Base-by-base conservation (phyloP, 805 yeast genomes). In the Hagleromyces aurorensis region DNA sequence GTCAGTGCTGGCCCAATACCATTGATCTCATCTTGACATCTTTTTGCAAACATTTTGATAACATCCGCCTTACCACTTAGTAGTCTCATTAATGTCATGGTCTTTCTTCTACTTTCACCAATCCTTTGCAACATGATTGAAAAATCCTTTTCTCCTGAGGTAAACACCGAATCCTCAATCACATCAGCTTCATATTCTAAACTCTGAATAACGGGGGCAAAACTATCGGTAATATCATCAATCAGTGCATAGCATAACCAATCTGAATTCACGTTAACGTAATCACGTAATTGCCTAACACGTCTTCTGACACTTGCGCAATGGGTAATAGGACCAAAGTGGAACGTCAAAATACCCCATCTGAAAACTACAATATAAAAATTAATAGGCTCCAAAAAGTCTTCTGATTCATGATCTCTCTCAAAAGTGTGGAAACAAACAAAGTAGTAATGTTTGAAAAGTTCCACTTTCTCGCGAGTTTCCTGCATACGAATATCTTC, bases 351-450 rank as follows among this genome's bases (percentile, higher is more conserved):
- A 7, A 78, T 68, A 20, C 85, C 86, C 24, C 75, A 72, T 35
- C 75, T 63, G 58, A 78, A 77, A 4, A 78, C 83, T 32, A 78
- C 82, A 35, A 78, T 69, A 59, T 80, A 80, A 18, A 80, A 79
- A 46, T 78, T 77, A 43, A 80, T 76, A 14, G 87, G 87, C 46
- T 80, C 91, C 50, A 80, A 62, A 54, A 80, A 87, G 39, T 84
- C 94, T 46, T 80, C 91, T 31, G 82, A 72, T 53, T 45, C 91
- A 27, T 65, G 55, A 43, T 89, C 95, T 14, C 80, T 77, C 52
- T 86, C 96, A 59, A 91, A 91, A 4, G 97, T 83, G 57, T 91
- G 96, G 72, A 91, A 91, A 69, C 94, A 83, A 23, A 91, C 94
- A 64, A 91, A 86, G 59, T 91, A 89, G 59, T 89, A 89, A 43